Conservation (phyloP, 371 early-diverging fungal species). For the Phascolomyces articulosus region DNA sequence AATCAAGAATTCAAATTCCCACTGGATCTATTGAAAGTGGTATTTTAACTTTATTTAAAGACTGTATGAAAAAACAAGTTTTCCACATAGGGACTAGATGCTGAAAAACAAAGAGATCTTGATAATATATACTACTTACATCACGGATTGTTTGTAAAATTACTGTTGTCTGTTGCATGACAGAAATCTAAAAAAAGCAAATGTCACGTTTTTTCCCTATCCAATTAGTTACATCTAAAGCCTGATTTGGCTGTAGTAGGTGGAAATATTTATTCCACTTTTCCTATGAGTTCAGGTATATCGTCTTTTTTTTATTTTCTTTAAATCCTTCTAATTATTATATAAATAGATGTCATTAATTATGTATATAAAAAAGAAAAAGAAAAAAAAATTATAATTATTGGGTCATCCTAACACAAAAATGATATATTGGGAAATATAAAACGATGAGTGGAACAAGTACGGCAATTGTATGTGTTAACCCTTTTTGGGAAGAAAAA, state of each 20-base stretch:
- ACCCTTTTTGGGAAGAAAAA: not conserved
- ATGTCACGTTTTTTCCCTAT: not conserved
- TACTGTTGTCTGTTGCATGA: too few species aligned
- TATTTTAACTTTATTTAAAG: not conserved
- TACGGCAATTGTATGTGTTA: conserved; percentile 23
- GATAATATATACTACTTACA: too few species aligned
- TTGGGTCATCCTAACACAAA: not conserved
- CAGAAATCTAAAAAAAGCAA: too few species aligned
- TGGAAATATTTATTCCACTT: conserved; percentile 22
- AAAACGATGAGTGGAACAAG: conserved; percentile 25
- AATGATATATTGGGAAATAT: conserved; percentile 9
- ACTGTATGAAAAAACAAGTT: conserved; percentile 1
- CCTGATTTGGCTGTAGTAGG: conserved; percentile 22
- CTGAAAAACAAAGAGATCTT: conserved; percentile 17
- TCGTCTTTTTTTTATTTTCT: not conserved
- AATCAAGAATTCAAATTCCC: conserved; percentile 13
- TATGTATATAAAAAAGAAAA: not conserved
- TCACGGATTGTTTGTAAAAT: too few species aligned
- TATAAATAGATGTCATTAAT: too few species aligned
- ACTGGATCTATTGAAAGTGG: conserved; percentile 6
- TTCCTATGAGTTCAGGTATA: conserved; percentile 17
- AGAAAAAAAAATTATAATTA: not conserved
- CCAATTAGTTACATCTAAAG: conserved; percentile 20
- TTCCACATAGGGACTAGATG: conserved; percentile 26
- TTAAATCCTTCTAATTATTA: too few species aligned